A percentile compares a stretch with the other conserved stretches of the same genome.
These are phyloP conservation scores for Athelia psychrophila DNA, from an alignment of 1,284 basidiomycete species.

Conservation along the genomic window DNA sequence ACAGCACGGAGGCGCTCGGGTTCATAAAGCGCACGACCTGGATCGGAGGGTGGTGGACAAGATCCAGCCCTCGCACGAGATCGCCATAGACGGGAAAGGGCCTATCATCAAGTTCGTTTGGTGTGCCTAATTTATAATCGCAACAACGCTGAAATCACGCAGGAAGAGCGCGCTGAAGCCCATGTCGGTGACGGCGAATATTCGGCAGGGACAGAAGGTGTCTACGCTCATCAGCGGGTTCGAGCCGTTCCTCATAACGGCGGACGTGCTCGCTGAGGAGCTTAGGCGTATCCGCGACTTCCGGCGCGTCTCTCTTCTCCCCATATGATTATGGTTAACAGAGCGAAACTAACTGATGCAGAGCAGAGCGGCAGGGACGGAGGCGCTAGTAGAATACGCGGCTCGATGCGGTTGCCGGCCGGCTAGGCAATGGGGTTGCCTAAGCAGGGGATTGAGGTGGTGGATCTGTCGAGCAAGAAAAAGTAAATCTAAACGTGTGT, in stretches of 20 bases:
- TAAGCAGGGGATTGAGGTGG: no score
- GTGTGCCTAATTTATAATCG: not conserved
- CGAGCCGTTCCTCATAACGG: constrained; percentile 56
- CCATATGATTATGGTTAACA: not conserved
- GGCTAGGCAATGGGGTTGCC: no score
- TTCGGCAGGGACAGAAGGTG: constrained; percentile 75
- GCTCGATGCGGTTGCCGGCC: no score
- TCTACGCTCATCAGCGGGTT: no score
- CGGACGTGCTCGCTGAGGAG: constrained; percentile 78
- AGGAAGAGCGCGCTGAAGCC: constrained; percentile 65
- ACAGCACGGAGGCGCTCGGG: constrained; percentile 37
- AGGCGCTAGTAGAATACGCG: constrained; percentile 84
- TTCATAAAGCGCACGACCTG: constrained; percentile 70
- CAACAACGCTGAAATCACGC: not conserved
- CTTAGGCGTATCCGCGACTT: constrained; percentile 78
- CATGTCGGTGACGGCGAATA: constrained; percentile 66
- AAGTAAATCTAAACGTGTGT: no score
- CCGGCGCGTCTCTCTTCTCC: constrained; percentile 55
- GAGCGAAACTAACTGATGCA: constrained; percentile 41
- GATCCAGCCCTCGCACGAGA: constrained; percentile 75
- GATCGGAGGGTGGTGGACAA: constrained; percentile 48
- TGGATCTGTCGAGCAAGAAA: no score
- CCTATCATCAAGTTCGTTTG: constrained; percentile 48
- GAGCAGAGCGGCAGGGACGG: constrained; percentile 53
- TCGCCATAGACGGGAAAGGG: no score